These are phyloP conservation scores for Fusarium transvaalense DNA, from an alignment of 2,329 filamentous ascomycete species.

Conservation along the genomic window DNA sequence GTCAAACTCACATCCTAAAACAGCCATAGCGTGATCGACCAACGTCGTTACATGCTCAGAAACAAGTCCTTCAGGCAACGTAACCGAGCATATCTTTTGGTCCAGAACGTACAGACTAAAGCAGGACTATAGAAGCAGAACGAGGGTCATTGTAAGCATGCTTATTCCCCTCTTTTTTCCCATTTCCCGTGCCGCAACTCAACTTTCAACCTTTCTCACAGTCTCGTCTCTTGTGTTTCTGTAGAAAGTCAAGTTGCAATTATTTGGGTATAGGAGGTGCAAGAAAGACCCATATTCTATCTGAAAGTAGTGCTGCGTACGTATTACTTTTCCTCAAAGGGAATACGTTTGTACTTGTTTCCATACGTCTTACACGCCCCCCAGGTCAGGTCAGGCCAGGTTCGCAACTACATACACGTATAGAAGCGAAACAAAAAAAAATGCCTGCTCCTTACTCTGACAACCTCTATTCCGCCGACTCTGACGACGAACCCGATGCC, in stretches of 20 bases:
- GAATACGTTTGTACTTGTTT: not conserved
- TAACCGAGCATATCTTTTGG: conserved; percentile 18
- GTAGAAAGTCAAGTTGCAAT: conserved; percentile 6
- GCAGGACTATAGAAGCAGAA: conserved; percentile 10
- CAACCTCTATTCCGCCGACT: conserved; percentile 60
- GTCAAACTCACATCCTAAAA: conserved; percentile 11
- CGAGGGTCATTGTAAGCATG: conserved; percentile 17
- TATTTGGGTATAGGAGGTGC: conserved; percentile 8
- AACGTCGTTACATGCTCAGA: conserved; percentile 25
- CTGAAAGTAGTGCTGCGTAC: conserved; percentile 25
- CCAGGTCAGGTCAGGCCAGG: not conserved
- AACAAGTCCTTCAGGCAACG: conserved; percentile 17
- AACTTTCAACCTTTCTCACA: conserved; percentile 12
- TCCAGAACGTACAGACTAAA: conserved; percentile 5
- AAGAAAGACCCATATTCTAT: conserved; percentile 4
- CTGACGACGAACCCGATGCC: conserved; percentile 53
- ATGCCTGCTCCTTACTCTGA: conserved; percentile 64
- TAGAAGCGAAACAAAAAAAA: conserved; percentile 22
- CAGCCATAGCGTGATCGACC: conserved; percentile 34
- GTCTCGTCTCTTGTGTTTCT: not conserved
- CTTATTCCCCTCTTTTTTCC: conserved; percentile 28
- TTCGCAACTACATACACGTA: not conserved
- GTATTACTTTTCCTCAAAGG: not conserved
- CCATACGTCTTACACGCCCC: conserved; percentile 25
- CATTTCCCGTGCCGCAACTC: conserved; percentile 18